These are phyloP conservation scores for Myotisia sp. DNA, from an alignment of 2,329 filamentous ascomycete species.

Conservation along the genomic window DNA sequence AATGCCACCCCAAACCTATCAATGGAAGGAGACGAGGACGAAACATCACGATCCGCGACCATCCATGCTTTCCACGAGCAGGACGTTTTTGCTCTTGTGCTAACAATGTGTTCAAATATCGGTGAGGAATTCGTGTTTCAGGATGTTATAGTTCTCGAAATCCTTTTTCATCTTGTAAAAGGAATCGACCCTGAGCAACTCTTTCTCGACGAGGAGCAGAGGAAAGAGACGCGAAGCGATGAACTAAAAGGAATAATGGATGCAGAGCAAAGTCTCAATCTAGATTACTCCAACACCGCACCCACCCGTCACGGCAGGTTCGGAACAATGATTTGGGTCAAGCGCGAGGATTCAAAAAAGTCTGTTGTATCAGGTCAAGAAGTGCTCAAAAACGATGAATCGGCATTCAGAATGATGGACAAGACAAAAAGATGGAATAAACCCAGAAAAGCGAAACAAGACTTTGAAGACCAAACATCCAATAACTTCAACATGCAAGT, in stretches of 20 bases:
- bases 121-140: constrained; percentile 84
- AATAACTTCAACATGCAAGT: constrained; percentile 65
- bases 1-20: constrained; percentile 56
- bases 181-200: constrained; percentile 71
- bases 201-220: constrained; percentile 66
- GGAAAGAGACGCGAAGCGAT: constrained; percentile 52
- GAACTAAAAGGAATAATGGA: constrained; percentile 62
- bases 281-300: constrained; percentile 59
- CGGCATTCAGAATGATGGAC: constrained; percentile 77
- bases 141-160: constrained; percentile 79
- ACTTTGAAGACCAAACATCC: constrained; percentile 43
- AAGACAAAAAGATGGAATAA: constrained; percentile 80
- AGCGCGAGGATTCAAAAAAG: constrained; percentile 69
- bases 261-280: constrained; percentile 72
- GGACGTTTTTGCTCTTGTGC: constrained; percentile 70
- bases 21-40: constrained; percentile 75
- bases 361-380: constrained; percentile 81
- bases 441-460: constrained; percentile 49
- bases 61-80: constrained; percentile 84
- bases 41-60: constrained; percentile 73
- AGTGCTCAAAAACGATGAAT: constrained; percentile 57
- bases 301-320: constrained; percentile 86
- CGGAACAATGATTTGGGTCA: constrained; percentile 94
- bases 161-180: constrained; percentile 84
- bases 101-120: constrained; percentile 84